These are phyloP conservation scores for Lotus japonicus DNA, from an alignment of 306 rosid species.

Conservation along the genomic window DNA sequence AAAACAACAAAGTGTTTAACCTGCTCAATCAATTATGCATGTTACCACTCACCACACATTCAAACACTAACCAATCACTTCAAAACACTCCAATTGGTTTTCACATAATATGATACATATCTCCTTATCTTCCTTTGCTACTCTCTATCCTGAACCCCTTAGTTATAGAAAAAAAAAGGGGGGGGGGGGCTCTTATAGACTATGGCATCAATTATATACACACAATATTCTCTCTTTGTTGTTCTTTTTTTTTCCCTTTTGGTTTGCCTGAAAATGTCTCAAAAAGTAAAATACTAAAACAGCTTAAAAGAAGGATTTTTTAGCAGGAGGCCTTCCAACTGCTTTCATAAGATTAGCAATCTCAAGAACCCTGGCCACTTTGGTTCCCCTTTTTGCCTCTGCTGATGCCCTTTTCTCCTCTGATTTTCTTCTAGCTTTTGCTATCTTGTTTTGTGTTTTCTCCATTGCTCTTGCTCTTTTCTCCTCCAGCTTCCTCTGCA, in stretches of 20 bases:
- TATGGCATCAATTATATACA: conserved; percentile 16
- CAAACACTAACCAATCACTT: conserved; percentile 38
- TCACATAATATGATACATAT: conserved; percentile 12
- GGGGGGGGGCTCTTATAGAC: conserved; percentile 26
- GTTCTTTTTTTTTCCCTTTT: neutral
- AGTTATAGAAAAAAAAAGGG: conserved; percentile 18
- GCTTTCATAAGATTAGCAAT: conserved; percentile 79
- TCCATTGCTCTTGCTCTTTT: conserved; percentile 83
- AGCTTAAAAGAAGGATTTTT: conserved; percentile 70
- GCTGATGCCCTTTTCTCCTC: conserved; percentile 93
- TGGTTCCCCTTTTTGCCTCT: conserved; percentile 86
- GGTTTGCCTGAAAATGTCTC: conserved; percentile 1
- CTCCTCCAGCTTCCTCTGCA: conserved; percentile 92
- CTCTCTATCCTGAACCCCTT: conserved; percentile 22
- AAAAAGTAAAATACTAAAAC: neutral
- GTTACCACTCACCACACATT: conserved; percentile 24
- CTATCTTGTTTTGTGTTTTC: conserved; percentile 78
- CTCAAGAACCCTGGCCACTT: conserved; percentile 74
- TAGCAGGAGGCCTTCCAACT: conserved; percentile 85
- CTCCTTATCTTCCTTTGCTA: conserved; percentile 16
- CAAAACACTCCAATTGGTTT: conserved; percentile 30
- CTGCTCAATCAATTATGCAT: conserved; percentile 16
- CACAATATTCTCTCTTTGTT: neutral
- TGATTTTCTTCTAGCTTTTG: conserved; percentile 78
- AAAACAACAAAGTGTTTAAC: conserved; percentile 21